Evolutionary conservation across 140 eudicot genomes (phyloP), one percentile per base, ranked within the genome.

Genomic region (Cichorium intybus): DNA sequence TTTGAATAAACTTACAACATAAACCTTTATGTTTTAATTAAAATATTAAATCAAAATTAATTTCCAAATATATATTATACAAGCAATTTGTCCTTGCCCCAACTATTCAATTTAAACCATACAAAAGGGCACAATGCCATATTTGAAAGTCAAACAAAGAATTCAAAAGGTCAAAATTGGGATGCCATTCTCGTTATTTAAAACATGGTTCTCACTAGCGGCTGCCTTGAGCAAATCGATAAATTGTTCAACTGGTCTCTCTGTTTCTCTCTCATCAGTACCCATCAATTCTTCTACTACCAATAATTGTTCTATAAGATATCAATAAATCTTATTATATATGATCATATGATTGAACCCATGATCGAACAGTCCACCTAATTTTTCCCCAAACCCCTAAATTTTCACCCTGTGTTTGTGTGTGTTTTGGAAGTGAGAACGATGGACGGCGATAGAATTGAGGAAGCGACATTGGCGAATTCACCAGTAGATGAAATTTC

Each of bases 401-500:
- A 48, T 65, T 56, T 18, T 6, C 43, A 17, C 45, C 31, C 22
- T 58, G 46, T 31, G 49, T 28, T 24, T 63, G 43, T 67, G 29
- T 46, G 54, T 53, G 58, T 50, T 75, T 64, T 56, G 78, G 51
- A 58, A 23, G 61, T 14, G 22, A 52, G n/a, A 34, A 55, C 43
- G 45, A 72, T 76, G 83, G 80, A 62, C 21, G 75, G 49, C 59
- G 69, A 70, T 27, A 71, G 54, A 72, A 74, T 79, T 69, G 60
- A 57, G 61, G 84, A 56, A 5, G 59, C 60, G 12, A 41, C 78
- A 48, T 60, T 72, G 58, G 55, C 70, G 11, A 80, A 70, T 62
- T 31, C 73, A 37, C 50, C 65, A 9, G 77, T n/a, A 0, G 91
- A 80, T 73, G 66, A 56, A 31, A 69, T 81, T 50, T 80, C 89